Evolutionary conservation across 1,139 yeast species (phyloP).

Genomic region (Sugiyamaella sp.): DNA sequence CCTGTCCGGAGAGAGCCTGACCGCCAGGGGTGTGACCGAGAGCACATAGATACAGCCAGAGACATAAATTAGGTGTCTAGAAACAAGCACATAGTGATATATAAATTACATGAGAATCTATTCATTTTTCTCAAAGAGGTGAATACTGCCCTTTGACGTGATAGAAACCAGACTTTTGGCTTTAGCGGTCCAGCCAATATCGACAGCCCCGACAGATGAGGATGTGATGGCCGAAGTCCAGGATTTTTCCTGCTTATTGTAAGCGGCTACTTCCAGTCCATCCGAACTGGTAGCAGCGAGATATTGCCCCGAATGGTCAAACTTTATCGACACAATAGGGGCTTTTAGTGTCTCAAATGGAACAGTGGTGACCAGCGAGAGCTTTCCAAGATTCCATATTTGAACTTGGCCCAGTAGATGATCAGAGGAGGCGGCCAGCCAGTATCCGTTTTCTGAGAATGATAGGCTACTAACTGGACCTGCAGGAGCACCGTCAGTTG

Average conservation of each 20-base stretch:
- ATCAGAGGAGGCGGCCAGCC: conserved; percentile 50
- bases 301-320: conserved; percentile 49
- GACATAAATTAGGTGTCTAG: too few relatives aligned
- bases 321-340: conserved; percentile 37
- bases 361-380: conserved; percentile 31
- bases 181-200: conserved; percentile 31
- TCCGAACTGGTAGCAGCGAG: conserved; percentile 32
- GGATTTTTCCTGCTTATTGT: conserved; percentile 27
- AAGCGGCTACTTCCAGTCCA: conserved; percentile 31
- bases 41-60: too few relatives aligned
- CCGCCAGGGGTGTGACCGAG: too few relatives aligned
- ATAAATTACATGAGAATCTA: conserved; percentile 10
- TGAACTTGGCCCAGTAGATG: conserved; percentile 29
- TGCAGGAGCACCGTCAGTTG: conserved; percentile 21
- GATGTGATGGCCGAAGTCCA: conserved; percentile 26
- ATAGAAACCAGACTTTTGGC: conserved; percentile 29
- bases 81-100: neutral
- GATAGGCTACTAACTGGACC: conserved; percentile 44
- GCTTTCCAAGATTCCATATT: conserved; percentile 35
- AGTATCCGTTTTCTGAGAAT: conserved; percentile 73
- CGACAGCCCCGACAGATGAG: conserved; percentile 21
- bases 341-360: conserved; percentile 27
- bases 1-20: too few relatives aligned
- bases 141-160: conserved; percentile 31
- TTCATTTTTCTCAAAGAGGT: conserved; percentile 21